Conservation (phyloP, 2,329 filamentous ascomycete species). For the Cercospora zeae-maydis region DNA sequence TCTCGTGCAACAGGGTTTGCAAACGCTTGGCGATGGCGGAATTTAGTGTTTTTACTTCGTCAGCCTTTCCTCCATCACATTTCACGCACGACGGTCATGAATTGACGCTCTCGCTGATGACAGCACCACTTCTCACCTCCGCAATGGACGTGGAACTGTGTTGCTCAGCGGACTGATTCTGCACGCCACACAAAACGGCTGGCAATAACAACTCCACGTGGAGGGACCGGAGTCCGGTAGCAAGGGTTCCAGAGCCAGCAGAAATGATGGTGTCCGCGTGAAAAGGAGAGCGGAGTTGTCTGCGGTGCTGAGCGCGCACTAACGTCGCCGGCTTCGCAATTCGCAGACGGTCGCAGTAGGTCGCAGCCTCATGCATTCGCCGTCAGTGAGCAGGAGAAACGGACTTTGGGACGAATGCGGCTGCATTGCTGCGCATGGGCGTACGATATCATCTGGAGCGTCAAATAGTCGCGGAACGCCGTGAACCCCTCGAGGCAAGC, state of each 20-base stretch:
- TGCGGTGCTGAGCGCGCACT: neutral
- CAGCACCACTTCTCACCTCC: too few species aligned
- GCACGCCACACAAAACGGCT: neutral
- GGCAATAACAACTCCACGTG: neutral
- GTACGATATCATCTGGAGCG: neutral
- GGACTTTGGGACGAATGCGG: neutral
- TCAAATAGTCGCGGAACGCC: neutral
- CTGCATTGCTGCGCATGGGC: neutral
- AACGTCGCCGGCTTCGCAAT: neutral
- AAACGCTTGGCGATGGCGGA: neutral
- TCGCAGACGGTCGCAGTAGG: neutral
- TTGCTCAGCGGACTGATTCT: neutral
- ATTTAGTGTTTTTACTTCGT: neutral
- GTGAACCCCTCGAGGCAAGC: neutral
- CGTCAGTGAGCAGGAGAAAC: neutral
- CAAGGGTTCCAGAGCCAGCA: neutral
- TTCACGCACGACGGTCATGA: neutral
- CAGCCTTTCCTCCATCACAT: neutral
- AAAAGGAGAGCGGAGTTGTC: neutral
- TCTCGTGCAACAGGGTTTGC: neutral
- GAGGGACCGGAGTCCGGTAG: neutral
- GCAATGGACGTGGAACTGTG: neutral
- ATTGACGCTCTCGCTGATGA: too few species aligned
- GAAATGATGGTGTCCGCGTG: neutral
- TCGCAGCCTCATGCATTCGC: neutral